A percentile compares a stretch with the other conserved stretches of the same genome.
phyloP scores from a whole-genome alignment of 106 monocot genomes.

The Triglochin maritima region DNA sequence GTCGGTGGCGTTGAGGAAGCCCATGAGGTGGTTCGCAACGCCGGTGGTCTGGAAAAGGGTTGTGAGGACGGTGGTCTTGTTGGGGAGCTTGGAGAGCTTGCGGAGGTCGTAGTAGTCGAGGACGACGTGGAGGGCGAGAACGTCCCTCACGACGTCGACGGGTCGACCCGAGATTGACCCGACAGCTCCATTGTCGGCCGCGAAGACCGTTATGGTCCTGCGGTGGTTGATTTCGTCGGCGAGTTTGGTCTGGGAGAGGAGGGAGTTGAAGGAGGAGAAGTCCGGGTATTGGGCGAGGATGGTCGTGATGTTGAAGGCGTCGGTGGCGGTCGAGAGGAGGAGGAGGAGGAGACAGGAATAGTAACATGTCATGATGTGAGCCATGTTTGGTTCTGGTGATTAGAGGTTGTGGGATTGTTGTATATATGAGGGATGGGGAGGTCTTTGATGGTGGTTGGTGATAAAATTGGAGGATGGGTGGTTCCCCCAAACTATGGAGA shows the following conservation, averaged over 20 bases:
- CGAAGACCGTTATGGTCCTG: slow-evolving; percentile 18
- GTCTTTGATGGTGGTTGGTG: too few relatives aligned
- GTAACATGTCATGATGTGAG: too few relatives aligned
- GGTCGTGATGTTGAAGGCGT: slow-evolving; percentile 17
- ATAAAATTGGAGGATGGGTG: too few relatives aligned
- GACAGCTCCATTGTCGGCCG: slow-evolving; percentile 9
- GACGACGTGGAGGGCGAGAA: slow-evolving; percentile 17
- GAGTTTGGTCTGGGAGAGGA: slow-evolving; percentile 11
- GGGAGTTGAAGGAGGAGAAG: slow-evolving; percentile 12
- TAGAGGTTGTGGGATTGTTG: too few relatives aligned
- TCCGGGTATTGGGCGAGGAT: slow-evolving; percentile 8
- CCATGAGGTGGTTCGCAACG: slow-evolving; percentile 1
- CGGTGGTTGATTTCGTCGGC: slow-evolving; percentile 12
- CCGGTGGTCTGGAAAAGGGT: slow-evolving; percentile 15
- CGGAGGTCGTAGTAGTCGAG: slow-evolving; percentile 19
- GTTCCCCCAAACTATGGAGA: too few relatives aligned
- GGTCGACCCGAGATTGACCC: not conserved
- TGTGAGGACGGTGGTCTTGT: slow-evolving; percentile 8
- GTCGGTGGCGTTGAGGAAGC: slow-evolving; percentile 10
- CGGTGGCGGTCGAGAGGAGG: slow-evolving; percentile 1
- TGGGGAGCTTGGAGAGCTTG: slow-evolving; percentile 4
- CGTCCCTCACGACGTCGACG: slow-evolving; percentile 5
- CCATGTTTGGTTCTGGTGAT: too few relatives aligned
- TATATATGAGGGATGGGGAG: too few relatives aligned
- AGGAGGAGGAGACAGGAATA: not conserved